Percentiles rank a stretch among this genome's conserved stretches.
phyloP scores from a whole-genome alignment of 2,329 filamentous ascomycete species.

The Aspergillus oerlinghausenensis region DNA sequence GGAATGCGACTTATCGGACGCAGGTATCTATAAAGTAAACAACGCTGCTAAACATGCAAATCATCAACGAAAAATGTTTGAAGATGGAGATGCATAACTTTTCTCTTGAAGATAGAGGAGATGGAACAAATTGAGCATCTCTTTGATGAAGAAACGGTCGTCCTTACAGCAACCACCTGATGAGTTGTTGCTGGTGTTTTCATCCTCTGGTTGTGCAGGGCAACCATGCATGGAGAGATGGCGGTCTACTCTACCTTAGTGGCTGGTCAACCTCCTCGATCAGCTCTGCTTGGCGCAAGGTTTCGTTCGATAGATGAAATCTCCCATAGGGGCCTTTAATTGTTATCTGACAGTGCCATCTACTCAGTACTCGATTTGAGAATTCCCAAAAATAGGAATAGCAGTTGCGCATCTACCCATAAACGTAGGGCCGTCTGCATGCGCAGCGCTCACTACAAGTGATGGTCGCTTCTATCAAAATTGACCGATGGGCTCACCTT shows the following conservation, averaged over 20 bases:
- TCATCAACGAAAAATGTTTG: background rate
- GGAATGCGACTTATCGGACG: background rate
- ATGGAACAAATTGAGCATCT: background rate
- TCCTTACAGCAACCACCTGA: background rate
- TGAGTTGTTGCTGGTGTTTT: conserved; percentile 9
- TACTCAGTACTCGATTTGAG: background rate
- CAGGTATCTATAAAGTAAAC: background rate
- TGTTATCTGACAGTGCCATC: background rate
- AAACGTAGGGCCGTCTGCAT: background rate
- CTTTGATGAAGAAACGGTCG: background rate
- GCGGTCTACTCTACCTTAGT: background rate
- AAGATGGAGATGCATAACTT: background rate
- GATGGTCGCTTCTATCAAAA: background rate
- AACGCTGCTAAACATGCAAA: background rate
- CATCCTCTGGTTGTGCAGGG: conserved; percentile 15
- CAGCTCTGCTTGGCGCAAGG: background rate
- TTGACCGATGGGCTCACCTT: background rate
- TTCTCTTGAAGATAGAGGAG: background rate
- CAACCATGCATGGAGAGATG: conserved; percentile 8
- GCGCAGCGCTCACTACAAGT: background rate
- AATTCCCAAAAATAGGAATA: background rate
- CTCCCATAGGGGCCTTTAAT: background rate
- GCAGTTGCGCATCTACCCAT: background rate
- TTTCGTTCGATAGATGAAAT: background rate
- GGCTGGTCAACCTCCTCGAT: background rate